These are phyloP conservation scores for Mycocentrospora acerina DNA, from an alignment of 2,329 filamentous ascomycete species.

Conservation along the genomic window DNA sequence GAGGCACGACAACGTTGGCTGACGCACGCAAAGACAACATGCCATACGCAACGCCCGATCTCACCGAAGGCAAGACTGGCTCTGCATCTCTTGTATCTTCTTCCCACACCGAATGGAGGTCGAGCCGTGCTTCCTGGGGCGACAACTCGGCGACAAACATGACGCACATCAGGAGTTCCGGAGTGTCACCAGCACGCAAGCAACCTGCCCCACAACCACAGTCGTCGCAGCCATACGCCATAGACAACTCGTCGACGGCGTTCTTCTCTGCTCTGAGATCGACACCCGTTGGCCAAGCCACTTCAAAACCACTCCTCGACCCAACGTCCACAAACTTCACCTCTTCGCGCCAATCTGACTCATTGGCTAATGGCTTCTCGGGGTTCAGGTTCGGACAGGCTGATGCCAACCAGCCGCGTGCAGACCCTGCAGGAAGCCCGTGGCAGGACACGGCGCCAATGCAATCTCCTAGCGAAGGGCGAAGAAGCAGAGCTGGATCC, in stretches of 20 bases:
- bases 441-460: slow-evolving; percentile 40
- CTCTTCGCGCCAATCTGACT: slow-evolving; percentile 31
- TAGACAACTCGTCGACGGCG: neutral
- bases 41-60: slow-evolving; percentile 28
- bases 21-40: slow-evolving; percentile 30
- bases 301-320: slow-evolving; percentile 34
- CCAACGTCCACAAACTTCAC: slow-evolving; percentile 36
- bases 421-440: slow-evolving; percentile 28
- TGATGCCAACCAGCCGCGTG: slow-evolving; percentile 30
- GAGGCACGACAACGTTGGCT: slow-evolving; percentile 7
- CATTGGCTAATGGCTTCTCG: slow-evolving; percentile 35
- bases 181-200: slow-evolving; percentile 42
- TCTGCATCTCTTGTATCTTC: slow-evolving; percentile 69
- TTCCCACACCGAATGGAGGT: slow-evolving; percentile 68
- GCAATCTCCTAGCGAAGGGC: slow-evolving; percentile 47
- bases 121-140: slow-evolving; percentile 61
- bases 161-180: slow-evolving; percentile 38
- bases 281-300: slow-evolving; percentile 30
- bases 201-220: slow-evolving; percentile 40
- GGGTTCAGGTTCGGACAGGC: slow-evolving; percentile 35
- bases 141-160: slow-evolving; percentile 40
- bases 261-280: slow-evolving; percentile 23
- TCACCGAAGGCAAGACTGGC: slow-evolving; percentile 61
- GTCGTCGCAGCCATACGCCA: slow-evolving; percentile 31
- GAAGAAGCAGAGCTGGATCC: slow-evolving; percentile 41